Evolutionary conservation across 2,329 filamentous ascomycete genomes (phyloP).

Genomic region (Gremmenia infestans): DNA sequence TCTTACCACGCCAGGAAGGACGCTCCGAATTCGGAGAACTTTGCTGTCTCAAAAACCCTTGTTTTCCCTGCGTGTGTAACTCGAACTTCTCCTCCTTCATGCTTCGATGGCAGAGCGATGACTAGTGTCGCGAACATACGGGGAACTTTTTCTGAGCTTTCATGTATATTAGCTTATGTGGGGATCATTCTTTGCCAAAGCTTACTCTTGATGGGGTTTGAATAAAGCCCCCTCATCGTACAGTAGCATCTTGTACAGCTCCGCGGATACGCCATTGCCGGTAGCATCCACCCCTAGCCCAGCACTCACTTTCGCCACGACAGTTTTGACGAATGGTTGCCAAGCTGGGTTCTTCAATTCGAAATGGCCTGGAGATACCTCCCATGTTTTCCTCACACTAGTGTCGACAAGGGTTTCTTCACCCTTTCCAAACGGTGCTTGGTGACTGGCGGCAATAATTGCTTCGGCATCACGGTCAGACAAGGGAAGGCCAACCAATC

Average conservation of each 20-base stretch:
- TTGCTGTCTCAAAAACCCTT: constrained; percentile 12
- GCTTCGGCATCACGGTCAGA: constrained; percentile 20
- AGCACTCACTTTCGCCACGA: constrained; percentile 24
- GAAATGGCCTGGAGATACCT: constrained; percentile 38
- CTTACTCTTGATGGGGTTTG: constrained; percentile 40
- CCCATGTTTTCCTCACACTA: constrained; percentile 39
- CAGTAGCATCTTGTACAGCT: constrained; percentile 44
- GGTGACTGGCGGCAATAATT: constrained; percentile 15
- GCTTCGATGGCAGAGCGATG: constrained; percentile 43
- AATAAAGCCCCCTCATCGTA: constrained; percentile 48
- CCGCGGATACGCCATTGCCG: constrained; percentile 27
- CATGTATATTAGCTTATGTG: neutral
- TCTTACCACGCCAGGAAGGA: constrained; percentile 13
- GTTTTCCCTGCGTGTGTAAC: constrained; percentile 35
- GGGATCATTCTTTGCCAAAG: neutral
- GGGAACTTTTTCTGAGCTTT: constrained; percentile 39
- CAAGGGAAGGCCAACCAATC: constrained; percentile 23
- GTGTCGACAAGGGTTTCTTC: constrained; percentile 38
- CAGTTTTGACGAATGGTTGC: constrained; percentile 25
- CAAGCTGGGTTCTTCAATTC: constrained; percentile 34
- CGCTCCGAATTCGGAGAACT: neutral
- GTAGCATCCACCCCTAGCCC: constrained; percentile 31
- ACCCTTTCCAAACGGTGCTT: constrained; percentile 37
- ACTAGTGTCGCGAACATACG: constrained; percentile 49
- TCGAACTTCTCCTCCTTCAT: constrained; percentile 42